Evolutionary conservation across 1,284 basidiomycete genomes (phyloP), one percentile per base, ranked within the genome.

Genomic region (Malassezia restricta): DNA sequence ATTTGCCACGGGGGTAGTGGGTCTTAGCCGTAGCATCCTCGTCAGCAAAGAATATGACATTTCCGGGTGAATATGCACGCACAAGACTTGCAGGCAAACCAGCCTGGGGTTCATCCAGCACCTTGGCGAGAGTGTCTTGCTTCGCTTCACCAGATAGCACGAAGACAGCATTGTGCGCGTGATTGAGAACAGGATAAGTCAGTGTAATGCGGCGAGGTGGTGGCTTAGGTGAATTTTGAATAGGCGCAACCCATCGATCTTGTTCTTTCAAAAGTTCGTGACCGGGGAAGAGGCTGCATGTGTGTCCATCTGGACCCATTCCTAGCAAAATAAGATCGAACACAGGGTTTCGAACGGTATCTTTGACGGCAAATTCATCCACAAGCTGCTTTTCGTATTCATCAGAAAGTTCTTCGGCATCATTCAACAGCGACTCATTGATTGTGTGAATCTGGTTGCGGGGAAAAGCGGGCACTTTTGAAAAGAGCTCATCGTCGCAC

Each of bases 341-440:
- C 28, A 72, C 67, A 4, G 73, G 73, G 48, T 67, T 64, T 3
- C 71, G 44, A 12, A 71, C 70, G 20, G 63, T 57, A 41, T 71
- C 70, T 49, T 69, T 74, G 6, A 68, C 71, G 0, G 66, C 69
- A 39, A 98, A 98, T 68, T 87, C 86, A 54, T 75, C 78, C 61
- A 95, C 88, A 62, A 91, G 80, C 73, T 86, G 81, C 74, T 89
- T 83, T 76, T 96, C 91, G 76, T 98, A 98, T 17, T 84, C 82
- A 74, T 94, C 89, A 6, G 86, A 77, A 63, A 91, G 82, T 75
- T 91, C 87, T 70, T 90, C 86, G 0, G 76, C 65, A 66, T 84
- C 80, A 44, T 76, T 62, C 54, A 87, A 79, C 30, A 85, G 77
- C 0, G 75, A 58, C 14, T 79, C 71, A 74, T 95, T 84, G 78